Conservation (phyloP, 371 early-diverging fungal species). For the Haplosporangium sp. region DNA sequence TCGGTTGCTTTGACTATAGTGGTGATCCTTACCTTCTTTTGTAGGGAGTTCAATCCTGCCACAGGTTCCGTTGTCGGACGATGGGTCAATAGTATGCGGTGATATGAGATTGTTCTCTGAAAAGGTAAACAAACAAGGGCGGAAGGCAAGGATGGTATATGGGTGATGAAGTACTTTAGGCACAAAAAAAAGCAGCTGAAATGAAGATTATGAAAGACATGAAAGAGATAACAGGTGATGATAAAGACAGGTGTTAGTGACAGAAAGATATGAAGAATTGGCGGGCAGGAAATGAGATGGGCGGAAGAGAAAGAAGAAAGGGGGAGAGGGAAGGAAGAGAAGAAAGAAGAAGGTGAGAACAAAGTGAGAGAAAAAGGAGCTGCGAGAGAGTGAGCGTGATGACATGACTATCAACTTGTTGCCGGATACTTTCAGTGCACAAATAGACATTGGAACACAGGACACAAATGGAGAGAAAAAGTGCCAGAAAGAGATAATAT, state of each 20-base stretch:
- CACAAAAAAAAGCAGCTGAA: not conserved
- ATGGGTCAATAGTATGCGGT: too few species aligned
- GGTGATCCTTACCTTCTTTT: too few species aligned
- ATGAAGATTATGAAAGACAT: slow-evolving; percentile 8
- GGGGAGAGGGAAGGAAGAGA: not conserved
- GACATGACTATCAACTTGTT: too few species aligned
- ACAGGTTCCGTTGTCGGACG: too few species aligned
- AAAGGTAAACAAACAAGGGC: slow-evolving; percentile 1
- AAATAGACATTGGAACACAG: too few species aligned
- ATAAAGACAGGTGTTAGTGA: not conserved
- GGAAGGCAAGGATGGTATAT: not conserved
- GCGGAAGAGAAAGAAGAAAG: not conserved
- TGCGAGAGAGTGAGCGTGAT: slow-evolving; percentile 10
- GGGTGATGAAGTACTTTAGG: not conserved
- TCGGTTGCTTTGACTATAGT: too few species aligned
- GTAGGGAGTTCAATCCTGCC: too few species aligned
- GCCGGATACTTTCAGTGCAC: too few species aligned
- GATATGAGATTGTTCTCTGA: too few species aligned
- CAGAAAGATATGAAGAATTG: not conserved
- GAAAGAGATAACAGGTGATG: slow-evolving; percentile 3
- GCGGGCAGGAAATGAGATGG: not conserved
- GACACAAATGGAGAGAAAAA: too few species aligned
- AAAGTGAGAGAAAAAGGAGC: slow-evolving; percentile 7
- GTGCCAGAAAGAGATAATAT: too few species aligned
- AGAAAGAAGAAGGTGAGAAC: not conserved